These are phyloP conservation scores for Petunia axillaris DNA, from an alignment of 257 asterid species.

Conservation along the genomic window DNA sequence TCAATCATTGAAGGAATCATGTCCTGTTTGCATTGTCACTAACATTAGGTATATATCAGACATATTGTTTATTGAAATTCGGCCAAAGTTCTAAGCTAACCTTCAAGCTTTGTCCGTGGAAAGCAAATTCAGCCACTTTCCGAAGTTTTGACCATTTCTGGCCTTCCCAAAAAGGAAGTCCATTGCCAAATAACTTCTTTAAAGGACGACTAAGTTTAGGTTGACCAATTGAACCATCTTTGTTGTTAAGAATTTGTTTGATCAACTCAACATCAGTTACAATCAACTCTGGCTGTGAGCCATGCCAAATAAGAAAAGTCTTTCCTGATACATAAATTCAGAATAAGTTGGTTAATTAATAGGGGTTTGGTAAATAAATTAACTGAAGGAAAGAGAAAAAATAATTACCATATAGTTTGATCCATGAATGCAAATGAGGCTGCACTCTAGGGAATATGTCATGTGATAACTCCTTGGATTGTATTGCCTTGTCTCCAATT, in stretches of 20 bases:
- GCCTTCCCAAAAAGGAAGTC: constrained; percentile 41
- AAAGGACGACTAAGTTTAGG: constrained; percentile 62
- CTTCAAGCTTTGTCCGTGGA: constrained; percentile 28
- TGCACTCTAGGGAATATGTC: constrained; percentile 55
- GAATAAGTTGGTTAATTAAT: constrained; percentile 43
- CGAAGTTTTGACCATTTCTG: constrained; percentile 61
- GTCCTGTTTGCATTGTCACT: constrained; percentile 24
- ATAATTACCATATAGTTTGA: constrained; percentile 49
- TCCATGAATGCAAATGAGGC: constrained; percentile 66
- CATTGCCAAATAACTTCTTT: constrained; percentile 48
- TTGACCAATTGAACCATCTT: constrained; percentile 50
- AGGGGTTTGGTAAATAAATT: constrained; percentile 37
- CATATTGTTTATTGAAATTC: too few relatives aligned
- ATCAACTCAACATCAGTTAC: too few relatives aligned
- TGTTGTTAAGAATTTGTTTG: constrained; percentile 35
- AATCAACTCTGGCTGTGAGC: too few relatives aligned
- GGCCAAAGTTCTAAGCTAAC: constrained; percentile 19
- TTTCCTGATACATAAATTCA: constrained; percentile 43
- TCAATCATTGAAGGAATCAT: constrained; percentile 58
- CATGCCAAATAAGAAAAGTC: too few relatives aligned
- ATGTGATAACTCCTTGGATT: constrained; percentile 53
- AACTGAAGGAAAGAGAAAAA: background rate
- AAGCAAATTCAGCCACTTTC: constrained; percentile 53
- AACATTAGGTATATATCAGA: too few relatives aligned
- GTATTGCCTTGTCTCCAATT: constrained; percentile 45